Conservation (phyloP, 345 rosid species). For the Noccaea caerulescens region DNA sequence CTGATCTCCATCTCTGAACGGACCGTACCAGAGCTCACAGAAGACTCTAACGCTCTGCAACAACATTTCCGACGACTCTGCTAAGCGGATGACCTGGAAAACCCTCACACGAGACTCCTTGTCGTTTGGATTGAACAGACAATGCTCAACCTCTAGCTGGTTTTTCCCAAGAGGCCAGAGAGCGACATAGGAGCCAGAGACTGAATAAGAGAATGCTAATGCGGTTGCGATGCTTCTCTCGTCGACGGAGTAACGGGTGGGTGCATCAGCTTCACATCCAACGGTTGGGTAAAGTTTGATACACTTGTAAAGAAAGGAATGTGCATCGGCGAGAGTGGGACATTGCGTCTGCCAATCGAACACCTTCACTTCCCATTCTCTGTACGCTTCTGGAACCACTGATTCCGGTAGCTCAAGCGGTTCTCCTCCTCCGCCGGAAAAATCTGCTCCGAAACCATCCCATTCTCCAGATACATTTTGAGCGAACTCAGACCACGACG, state of each 20-base stretch:
- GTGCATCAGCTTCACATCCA: conserved; percentile 98
- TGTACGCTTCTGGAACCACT: conserved; percentile 88
- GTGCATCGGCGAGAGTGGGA: conserved; percentile 62
- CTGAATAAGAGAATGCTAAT: conserved; percentile 66
- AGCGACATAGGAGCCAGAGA: conserved; percentile 76
- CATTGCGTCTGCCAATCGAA: conserved; percentile 99
- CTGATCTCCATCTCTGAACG: conserved; percentile 84
- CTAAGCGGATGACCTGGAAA: conserved; percentile 54
- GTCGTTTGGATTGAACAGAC: conserved; percentile 80
- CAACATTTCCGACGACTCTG: conserved; percentile 40
- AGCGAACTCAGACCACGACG: conserved; percentile 62
- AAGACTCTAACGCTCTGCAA: conserved; percentile 63
- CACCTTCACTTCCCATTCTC: conserved; percentile 97
- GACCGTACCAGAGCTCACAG: conserved; percentile 86
- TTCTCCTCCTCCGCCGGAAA: conserved; percentile 55
- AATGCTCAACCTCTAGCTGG: conserved; percentile 71
- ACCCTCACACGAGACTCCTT: conserved; percentile 83
- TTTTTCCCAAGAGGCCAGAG: conserved; percentile 60
- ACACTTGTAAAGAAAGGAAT: conserved; percentile 54
- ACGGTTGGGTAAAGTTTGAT: conserved; percentile 94
- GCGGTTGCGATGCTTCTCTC: conserved; percentile 48
- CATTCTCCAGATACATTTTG: conserved; percentile 85
- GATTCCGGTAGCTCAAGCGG: conserved; percentile 83
- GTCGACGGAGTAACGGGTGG: conserved; percentile 68
- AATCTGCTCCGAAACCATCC: conserved; percentile 97